Evolutionary conservation across 495 filamentous ascomycete genomes (phyloP).

Genomic region (Pseudevernia furfuracea): DNA sequence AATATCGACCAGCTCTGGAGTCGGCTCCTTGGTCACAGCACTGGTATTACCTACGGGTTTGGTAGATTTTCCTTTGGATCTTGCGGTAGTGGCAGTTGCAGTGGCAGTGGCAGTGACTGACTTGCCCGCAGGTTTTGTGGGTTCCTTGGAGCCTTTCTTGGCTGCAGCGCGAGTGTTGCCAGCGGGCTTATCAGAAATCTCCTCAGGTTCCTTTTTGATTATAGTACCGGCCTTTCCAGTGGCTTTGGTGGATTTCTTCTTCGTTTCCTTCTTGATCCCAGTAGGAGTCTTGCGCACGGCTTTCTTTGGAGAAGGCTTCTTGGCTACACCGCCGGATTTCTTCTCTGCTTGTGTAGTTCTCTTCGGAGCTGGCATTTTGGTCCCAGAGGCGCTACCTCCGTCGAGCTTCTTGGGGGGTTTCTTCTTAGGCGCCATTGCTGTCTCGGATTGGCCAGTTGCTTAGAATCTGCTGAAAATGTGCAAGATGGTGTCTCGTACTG

Average conservation of each 20-base stretch:
- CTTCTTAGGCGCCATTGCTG: not conserved
- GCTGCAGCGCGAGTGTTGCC: not conserved
- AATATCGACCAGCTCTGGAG: not conserved
- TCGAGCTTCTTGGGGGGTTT: not conserved
- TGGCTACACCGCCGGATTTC: not conserved
- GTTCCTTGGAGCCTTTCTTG: not conserved
- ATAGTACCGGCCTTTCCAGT: not conserved
- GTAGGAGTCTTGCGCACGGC: not conserved
- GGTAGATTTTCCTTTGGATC: not conserved
- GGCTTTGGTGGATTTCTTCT: not conserved
- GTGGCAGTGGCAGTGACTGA: not conserved
- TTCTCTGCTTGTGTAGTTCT: not conserved
- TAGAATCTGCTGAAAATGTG: not conserved
- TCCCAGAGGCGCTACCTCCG: no score
- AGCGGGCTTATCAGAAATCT: not conserved
- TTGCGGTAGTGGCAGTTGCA: not conserved
- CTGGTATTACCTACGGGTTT: not conserved
- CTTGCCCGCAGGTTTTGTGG: not conserved
- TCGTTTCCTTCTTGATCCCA: not conserved
- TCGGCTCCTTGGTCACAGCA: not conserved
- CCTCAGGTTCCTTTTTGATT: not conserved
- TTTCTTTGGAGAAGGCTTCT: not conserved
- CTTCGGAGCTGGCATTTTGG: not conserved
- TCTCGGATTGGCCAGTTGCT: not conserved
- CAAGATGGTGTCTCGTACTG: not conserved